These are phyloP conservation scores for Penicillium paneum DNA, from an alignment of 2,329 filamentous ascomycete genomes.

Conservation along the genomic window DNA sequence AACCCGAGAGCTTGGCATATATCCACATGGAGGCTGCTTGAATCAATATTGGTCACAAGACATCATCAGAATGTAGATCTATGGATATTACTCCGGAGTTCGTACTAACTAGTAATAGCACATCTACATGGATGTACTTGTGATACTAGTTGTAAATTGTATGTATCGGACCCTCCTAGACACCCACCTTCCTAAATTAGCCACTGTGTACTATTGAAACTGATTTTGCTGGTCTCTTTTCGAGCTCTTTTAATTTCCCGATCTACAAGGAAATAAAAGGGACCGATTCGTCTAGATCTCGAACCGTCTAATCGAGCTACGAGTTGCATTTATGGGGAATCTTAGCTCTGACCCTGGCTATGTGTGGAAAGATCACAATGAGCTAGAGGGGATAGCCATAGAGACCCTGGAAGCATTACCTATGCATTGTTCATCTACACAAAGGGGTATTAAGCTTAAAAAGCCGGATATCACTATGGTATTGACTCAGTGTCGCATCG, in stretches of 20 bases:
- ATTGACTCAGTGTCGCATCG: neutral
- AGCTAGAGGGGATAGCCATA: neutral
- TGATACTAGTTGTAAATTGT: neutral
- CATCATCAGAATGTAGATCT: neutral
- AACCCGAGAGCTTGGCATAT: slow-evolving; percentile 21
- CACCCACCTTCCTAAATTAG: neutral
- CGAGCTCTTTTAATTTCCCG: neutral
- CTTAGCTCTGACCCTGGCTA: neutral
- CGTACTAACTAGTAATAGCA: neutral
- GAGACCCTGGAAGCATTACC: neutral
- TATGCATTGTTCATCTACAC: neutral
- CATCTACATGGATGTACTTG: neutral
- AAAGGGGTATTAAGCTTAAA: neutral
- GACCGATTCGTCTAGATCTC: neutral
- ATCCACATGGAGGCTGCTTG: neutral
- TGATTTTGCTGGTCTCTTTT: neutral
- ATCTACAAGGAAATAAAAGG: neutral
- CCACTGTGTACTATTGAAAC: neutral
- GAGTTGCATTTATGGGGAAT: neutral
- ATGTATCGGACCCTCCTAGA: neutral
- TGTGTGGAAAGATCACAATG: neutral
- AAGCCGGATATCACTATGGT: neutral
- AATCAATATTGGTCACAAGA: neutral
- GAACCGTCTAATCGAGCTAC: neutral
- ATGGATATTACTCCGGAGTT: neutral